Base-by-base conservation (phyloP, 1,139 yeast species). In the Yarrowia galli region DNA sequence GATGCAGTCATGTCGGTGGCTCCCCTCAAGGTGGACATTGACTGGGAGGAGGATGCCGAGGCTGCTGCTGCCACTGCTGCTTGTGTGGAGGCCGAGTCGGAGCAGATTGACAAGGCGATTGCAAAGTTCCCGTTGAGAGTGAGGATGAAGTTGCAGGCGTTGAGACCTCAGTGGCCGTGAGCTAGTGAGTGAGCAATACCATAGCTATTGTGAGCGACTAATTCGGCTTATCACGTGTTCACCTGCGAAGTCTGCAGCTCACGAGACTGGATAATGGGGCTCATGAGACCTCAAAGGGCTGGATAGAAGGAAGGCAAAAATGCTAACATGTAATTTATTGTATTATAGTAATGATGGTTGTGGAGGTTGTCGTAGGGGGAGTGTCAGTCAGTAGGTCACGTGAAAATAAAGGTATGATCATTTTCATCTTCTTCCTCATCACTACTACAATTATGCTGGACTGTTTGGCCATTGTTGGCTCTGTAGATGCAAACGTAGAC, bases 311-410 rank as follows among this genome's bases (percentile, higher is more conserved):
- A 28, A n/a, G 53, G 53, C 53, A 48, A 56, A n/a, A 36, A 32
- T 58, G 64, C 64, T 58, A 58, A 58, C 64, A 58, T 58, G 64
- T 58, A 58, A 58, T 58, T 58, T 58, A 58, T 58, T 58, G 64
- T 58, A 58, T 32, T 58, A 58, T 58, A 58, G 64, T 58, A 58
- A 58, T 58, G 63, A 23, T 36, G 36, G 12, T 20, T 4, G 46
- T 28, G 32, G 32, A 7, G 6, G 32, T 28, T 7, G 8, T 28
- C 28, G 28, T 25, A 25, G 28, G 6, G 28, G 7, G 32, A n/a
- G n/a, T n/a, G n/a, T n/a, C n/a, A n/a, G n/a, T n/a, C n/a, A n/a
- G n/a, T n/a, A n/a, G 3, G 28, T 28, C 32, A 28, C 32, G 4
- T 28, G 1, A 28, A 10, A 8, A 28, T 7, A 28, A 28, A 28